Conservation (phyloP, 768 basidiomycete genomes). For the Leccinellum albellum region DNA sequence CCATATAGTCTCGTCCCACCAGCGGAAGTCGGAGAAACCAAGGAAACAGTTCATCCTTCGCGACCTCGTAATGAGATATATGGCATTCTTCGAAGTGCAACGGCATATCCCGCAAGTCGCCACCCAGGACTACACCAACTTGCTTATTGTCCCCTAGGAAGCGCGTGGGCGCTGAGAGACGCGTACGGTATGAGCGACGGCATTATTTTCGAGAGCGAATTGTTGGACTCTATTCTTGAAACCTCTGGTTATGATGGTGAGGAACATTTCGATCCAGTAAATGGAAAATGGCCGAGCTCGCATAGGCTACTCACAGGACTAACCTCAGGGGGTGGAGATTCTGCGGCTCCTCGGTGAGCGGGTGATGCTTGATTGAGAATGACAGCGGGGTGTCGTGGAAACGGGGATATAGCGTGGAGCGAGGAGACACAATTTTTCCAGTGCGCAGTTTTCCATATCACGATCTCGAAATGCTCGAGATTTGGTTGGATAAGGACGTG, state of each 20-base stretch:
- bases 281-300: not conserved
- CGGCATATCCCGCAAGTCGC: not conserved
- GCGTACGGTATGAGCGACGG: conserved; percentile 3
- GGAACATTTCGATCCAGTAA: not conserved
- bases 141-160: not conserved
- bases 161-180: not conserved
- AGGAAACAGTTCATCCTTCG: conserved; percentile 1
- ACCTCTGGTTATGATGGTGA: conserved; percentile 1
- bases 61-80: conserved; percentile 13
- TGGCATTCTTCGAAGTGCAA: conserved; percentile 10
- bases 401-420: not conserved
- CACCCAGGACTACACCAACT: not conserved
- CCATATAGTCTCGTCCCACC: not conserved
- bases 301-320: too few species aligned
- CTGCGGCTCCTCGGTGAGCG: conserved; percentile 3
- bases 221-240: conserved; percentile 14
- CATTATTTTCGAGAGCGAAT: conserved; percentile 15
- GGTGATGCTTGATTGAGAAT: conserved; percentile 12
- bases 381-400: conserved; percentile 9
- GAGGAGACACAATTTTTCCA: not conserved
- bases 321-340: conserved; percentile 2
- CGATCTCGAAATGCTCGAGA: not conserved
- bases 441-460: conserved; percentile 5
- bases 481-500: not conserved
- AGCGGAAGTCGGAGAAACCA: not conserved